phyloP scores from a whole-genome alignment of 1,284 basidiomycete species.

The Melanopsichium pennsylvanicum region DNA sequence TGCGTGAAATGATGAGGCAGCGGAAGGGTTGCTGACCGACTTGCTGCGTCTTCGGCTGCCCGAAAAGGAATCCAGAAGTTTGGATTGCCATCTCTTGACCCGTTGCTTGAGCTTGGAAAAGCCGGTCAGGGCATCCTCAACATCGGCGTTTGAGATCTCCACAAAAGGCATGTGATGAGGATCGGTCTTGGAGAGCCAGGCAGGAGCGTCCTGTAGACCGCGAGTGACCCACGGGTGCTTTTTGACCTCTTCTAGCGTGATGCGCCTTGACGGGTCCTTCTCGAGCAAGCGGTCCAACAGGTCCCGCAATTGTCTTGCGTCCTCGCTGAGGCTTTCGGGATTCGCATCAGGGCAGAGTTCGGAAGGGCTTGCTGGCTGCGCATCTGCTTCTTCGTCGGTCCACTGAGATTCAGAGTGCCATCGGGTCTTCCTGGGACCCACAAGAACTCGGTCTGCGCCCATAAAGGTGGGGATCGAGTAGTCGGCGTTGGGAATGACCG shows the following conservation, averaged over 20 bases:
- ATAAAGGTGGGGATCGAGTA: constrained; percentile 78
- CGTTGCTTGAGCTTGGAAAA: constrained; percentile 58
- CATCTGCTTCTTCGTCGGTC: constrained; percentile 54
- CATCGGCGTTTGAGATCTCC: constrained; percentile 80
- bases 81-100: constrained; percentile 55
- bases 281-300: constrained; percentile 80
- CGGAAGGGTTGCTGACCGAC: constrained; percentile 27
- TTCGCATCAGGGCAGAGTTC: constrained; percentile 35
- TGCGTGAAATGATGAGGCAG: constrained; percentile 19
- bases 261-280: constrained; percentile 81
- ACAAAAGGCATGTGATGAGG: constrained; percentile 73
- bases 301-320: constrained; percentile 70
- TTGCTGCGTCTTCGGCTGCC: constrained; percentile 36
- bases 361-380: constrained; percentile 23
- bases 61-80: constrained; percentile 45
- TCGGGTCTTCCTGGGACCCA: constrained; percentile 50
- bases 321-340: constrained; percentile 30
- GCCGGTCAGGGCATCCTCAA: constrained; percentile 72
- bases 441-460: constrained; percentile 74
- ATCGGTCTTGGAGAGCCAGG: constrained; percentile 83
- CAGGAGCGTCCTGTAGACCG: constrained; percentile 72
- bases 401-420: constrained; percentile 47
- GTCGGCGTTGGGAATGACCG: constrained; percentile 80
- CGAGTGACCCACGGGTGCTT: constrained; percentile 76
- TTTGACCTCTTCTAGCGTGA: constrained; percentile 85